phyloP scores from a whole-genome alignment of 805 yeast genomes.

The Saccharomyces paradoxus region DNA sequence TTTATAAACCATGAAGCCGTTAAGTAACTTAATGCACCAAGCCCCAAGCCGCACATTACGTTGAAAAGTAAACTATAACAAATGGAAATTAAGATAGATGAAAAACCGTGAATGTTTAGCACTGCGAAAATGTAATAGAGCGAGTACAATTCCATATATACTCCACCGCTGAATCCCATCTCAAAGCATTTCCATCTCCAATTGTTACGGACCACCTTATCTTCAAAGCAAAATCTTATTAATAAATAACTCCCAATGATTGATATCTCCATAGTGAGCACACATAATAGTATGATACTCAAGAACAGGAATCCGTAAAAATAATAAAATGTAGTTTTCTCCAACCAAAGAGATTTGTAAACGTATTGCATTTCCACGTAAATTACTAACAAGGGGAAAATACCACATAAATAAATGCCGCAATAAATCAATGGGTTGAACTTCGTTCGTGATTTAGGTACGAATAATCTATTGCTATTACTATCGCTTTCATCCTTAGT shows the following conservation, averaged over 20 bases:
- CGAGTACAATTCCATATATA: constrained; percentile 62
- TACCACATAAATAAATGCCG: constrained; percentile 37
- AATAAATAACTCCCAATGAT: constrained; percentile 60
- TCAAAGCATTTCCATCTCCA: constrained; percentile 85
- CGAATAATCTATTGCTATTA: constrained; percentile 8
- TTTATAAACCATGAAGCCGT: constrained; percentile 60
- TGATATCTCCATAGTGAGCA: constrained; percentile 64
- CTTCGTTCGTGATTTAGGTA: not conserved
- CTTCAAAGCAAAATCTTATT: constrained; percentile 27
- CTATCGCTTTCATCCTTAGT: constrained; percentile 13
- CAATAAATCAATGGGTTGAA: not conserved
- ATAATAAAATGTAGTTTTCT: constrained; percentile 69
- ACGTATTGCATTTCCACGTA: constrained; percentile 68
- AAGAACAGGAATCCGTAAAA: constrained; percentile 69
- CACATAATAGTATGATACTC: constrained; percentile 48
- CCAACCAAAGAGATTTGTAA: constrained; percentile 71
- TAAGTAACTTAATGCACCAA: constrained; percentile 68
- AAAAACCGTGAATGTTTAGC: constrained; percentile 56
- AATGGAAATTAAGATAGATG: constrained; percentile 60
- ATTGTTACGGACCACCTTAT: constrained; percentile 5
- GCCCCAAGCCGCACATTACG: constrained; percentile 53
- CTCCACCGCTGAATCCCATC: constrained; percentile 62
- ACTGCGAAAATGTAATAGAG: constrained; percentile 53
- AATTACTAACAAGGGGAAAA: constrained; percentile 72
- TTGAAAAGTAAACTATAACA: constrained; percentile 63